Conservation (phyloP, 208 protist species). For the Crithidia thermophila region DNA sequence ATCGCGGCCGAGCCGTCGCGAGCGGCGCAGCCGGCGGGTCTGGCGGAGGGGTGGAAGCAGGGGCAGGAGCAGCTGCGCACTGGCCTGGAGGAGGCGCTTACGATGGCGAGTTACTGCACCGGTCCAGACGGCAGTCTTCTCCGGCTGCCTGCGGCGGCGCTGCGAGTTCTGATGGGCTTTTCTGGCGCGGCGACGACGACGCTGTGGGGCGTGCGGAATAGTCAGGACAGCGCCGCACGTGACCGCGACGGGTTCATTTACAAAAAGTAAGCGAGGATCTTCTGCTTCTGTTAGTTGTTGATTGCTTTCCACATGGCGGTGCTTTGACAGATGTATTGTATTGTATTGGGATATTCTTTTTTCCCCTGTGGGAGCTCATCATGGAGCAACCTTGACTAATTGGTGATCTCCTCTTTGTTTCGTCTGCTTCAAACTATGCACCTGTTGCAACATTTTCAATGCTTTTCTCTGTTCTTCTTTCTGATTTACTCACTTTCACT, state of each 20-base stretch:
- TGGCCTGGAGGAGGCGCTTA: slow-evolving; percentile 30
- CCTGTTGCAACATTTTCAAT: neutral
- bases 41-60: slow-evolving; percentile 32
- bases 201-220: slow-evolving; percentile 43
- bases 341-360: too few relatives aligned
- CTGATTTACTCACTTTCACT: neutral
- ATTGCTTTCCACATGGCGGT: neutral
- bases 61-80: slow-evolving; percentile 33
- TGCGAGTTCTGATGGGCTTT: slow-evolving; percentile 41
- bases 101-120: slow-evolving; percentile 37
- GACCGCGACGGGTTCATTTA: slow-evolving; percentile 33
- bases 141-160: slow-evolving; percentile 33
- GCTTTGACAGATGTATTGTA: too few relatives aligned
- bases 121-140: slow-evolving; percentile 29
- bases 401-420: neutral
- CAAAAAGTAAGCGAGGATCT: slow-evolving; percentile 20
- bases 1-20: slow-evolving; percentile 25
- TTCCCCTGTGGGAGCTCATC: too few relatives aligned
- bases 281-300: neutral
- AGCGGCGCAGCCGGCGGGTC: slow-evolving; percentile 21
- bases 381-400: too few relatives aligned
- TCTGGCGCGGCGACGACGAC: slow-evolving; percentile 38
- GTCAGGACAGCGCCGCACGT: slow-evolving; percentile 21
- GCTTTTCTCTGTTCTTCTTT: neutral
- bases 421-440: neutral